Evolutionary conservation across 306 rosid species (phyloP).

Genomic region (Cucurbita ficifolia): DNA sequence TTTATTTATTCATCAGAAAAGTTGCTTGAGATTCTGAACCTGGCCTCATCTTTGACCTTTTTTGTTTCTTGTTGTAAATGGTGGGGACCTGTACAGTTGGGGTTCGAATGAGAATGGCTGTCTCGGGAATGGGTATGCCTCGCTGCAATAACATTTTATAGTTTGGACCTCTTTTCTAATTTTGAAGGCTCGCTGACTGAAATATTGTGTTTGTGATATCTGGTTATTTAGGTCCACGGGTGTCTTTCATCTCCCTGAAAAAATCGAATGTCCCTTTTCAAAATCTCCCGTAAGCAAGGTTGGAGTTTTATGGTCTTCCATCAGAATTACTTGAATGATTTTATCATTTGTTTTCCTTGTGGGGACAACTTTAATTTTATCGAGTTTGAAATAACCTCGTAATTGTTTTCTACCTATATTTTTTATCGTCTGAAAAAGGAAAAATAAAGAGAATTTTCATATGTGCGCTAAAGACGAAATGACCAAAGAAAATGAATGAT

Average conservation of each 20-base stretch:
- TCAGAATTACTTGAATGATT: background rate
- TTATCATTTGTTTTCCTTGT: background rate
- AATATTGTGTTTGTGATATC: background rate
- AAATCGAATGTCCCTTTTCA: constrained; percentile 65
- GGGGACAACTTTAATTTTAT: background rate
- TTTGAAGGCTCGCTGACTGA: background rate
- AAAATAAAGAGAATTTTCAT: background rate
- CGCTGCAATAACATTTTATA: constrained; percentile 8
- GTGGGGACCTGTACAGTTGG: constrained; percentile 85
- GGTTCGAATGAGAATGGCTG: constrained; percentile 99
- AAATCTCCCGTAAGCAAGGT: constrained; percentile 64
- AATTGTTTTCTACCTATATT: background rate
- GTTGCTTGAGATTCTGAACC: background rate
- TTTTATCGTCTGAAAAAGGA: background rate
- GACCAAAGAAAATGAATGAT: no score
- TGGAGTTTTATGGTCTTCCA: constrained; percentile 1
- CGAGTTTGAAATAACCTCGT: background rate
- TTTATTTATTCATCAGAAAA: background rate
- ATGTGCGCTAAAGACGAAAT: no score
- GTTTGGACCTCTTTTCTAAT: background rate
- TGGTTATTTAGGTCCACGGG: constrained; percentile 37
- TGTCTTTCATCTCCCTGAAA: constrained; percentile 60
- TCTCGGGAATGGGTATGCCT: constrained; percentile 73
- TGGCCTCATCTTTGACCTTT: background rate
- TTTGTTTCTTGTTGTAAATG: constrained; percentile 22